Evolutionary conservation across 305 asterid genomes (phyloP), one percentile per base, ranked within the genome.

Genomic region (Rubia balearica): DNA sequence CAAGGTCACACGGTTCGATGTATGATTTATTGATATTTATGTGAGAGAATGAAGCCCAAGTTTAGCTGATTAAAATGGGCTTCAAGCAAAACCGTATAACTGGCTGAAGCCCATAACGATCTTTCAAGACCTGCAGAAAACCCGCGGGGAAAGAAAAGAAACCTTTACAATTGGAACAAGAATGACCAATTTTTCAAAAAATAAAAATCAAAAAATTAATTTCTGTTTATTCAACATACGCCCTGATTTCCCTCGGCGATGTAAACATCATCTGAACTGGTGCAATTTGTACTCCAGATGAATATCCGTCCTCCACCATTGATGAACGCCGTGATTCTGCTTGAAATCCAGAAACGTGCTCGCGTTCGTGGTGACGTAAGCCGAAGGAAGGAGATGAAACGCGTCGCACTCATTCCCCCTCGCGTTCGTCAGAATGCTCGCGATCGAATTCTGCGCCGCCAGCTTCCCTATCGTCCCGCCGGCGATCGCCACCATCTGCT

Each of bases 301-400:
- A 80, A 82, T 48, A 81, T 86, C 91, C 2, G 69, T 74, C 43
- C 73, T 83, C 96, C 97, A 87, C 97, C 97, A 90, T 45, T 88
- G 96, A 30, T 81, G 79, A 70, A 91, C 73, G 71, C 88, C 91
- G 79, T 88, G 95, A 72, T 86, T 92, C 69, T 84, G 78, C 83
- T 69, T 83, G 8, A 83, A 81, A 55, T 73, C 75, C 68, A 41
- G 42, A 21, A 72, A 53, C 33, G 72, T 74, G 16, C 76, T 67
- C 22, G 6, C 36, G 45, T 82, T 88, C 11, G 80, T 57, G 3
- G 77, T 81, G 68, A 89, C 40, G 75, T 81, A 61, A n/a, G 94
- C 96, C 22, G 81, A 83, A 16, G 98, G 96, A 42, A 92, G 64
- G 17, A 90, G 84, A 76, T 92, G 96, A 8, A 73, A 72, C 0